Conservation (phyloP, 1,284 basidiomycete species). For the Bjerkandera adusta region DNA sequence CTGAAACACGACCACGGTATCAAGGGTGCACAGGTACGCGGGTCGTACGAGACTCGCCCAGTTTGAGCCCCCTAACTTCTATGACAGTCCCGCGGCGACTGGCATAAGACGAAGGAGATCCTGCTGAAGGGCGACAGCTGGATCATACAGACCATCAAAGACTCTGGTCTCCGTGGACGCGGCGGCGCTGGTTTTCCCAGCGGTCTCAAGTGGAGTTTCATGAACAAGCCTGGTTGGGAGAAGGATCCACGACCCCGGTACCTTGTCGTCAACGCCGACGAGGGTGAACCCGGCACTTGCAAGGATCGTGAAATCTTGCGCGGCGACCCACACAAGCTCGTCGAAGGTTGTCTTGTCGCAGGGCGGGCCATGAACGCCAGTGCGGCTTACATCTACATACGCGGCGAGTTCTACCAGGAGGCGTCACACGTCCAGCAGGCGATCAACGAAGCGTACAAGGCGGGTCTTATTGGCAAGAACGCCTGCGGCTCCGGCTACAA, state of each 20-base stretch:
- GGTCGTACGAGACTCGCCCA: not conserved
- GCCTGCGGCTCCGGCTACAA: constrained; percentile 91
- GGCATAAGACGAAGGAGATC: constrained; percentile 98
- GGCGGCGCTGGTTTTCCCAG: constrained; percentile 98
- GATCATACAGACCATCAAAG: constrained; percentile 96
- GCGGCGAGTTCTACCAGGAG: constrained; percentile 97
- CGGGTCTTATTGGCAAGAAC: constrained; percentile 90
- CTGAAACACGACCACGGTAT: constrained; percentile 84
- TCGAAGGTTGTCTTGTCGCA: constrained; percentile 97
- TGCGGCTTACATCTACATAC: constrained; percentile 98
- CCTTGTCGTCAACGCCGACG: constrained; percentile 97
- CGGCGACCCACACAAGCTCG: constrained; percentile 96
- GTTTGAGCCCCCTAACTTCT: not conserved
- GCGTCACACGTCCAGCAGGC: constrained; percentile 92
- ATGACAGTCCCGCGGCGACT: constrained; percentile 85
- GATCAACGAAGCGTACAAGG: constrained; percentile 92
- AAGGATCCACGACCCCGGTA: constrained; percentile 93
- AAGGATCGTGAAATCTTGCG: constrained; percentile 98
- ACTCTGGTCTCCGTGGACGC: constrained; percentile 93
- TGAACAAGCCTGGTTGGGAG: constrained; percentile 99
- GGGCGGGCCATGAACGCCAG: constrained; percentile 98
- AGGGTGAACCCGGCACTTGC: constrained; percentile 98
- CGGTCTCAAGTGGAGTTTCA: constrained; percentile 98
- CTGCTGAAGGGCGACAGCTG: constrained; percentile 94
- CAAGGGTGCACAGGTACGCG: constrained; percentile 81